phyloP scores from a whole-genome alignment of 2,329 filamentous ascomycete genomes.

The Diaporthe ilicicola region DNA sequence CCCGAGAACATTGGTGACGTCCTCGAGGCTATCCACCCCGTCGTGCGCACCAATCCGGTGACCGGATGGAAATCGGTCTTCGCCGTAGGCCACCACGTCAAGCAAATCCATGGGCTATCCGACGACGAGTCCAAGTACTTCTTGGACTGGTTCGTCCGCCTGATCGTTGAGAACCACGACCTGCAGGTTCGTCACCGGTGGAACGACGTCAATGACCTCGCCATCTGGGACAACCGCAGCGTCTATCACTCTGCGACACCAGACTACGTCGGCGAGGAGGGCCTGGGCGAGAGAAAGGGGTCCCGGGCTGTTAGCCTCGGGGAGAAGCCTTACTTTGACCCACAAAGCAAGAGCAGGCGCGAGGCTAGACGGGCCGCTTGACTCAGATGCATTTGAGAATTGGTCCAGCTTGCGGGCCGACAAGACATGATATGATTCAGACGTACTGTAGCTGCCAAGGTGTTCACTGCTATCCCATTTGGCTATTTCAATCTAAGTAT shows the following conservation, averaged over 20 bases:
- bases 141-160: constrained; percentile 58
- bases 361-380: too few relatives aligned
- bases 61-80: constrained; percentile 67
- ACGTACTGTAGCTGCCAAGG: too few relatives aligned
- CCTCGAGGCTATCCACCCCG: constrained; percentile 62
- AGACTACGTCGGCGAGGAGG: constrained; percentile 55
- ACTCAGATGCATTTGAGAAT: too few relatives aligned
- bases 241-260: constrained; percentile 63
- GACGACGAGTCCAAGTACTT: constrained; percentile 54
- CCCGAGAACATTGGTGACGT: constrained; percentile 59
- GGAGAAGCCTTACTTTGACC: constrained; percentile 63
- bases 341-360: constrained; percentile 44
- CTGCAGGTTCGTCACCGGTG: constrained; percentile 59
- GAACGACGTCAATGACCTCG: constrained; percentile 55
- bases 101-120: constrained; percentile 59
- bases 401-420: too few relatives aligned
- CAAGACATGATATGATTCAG: too few relatives aligned
- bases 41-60: constrained; percentile 65
- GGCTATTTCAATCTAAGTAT: too few relatives aligned
- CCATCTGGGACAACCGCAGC: constrained; percentile 68
- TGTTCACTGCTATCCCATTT: too few relatives aligned
- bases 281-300: constrained; percentile 56
- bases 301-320: constrained; percentile 61
- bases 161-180: constrained; percentile 55
- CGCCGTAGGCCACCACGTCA: constrained; percentile 59